A percentile compares a stretch with the other conserved stretches of the same genome.
Conservation (phyloP, 2,329 filamentous ascomycete species). For the Fusarium chuoi region DNA sequence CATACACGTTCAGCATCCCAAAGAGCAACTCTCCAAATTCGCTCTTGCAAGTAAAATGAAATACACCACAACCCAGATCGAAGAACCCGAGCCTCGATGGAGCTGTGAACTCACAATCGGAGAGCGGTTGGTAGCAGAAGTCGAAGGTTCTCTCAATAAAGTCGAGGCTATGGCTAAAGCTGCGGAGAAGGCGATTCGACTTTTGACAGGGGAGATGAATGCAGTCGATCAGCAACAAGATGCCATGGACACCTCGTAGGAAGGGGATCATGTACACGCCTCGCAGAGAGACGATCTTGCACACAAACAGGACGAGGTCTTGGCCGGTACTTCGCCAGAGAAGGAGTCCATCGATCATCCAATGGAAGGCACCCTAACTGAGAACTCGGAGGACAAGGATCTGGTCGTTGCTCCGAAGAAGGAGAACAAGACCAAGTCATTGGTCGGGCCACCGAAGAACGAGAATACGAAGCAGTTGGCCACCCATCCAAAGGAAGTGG, state of each 20-base stretch:
- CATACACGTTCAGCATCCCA: conserved; percentile 71
- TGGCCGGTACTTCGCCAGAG: not conserved
- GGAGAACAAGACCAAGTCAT: not conserved
- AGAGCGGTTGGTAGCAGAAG: conserved; percentile 56
- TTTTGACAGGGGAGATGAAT: conserved; percentile 44
- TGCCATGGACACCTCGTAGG: conserved; percentile 4
- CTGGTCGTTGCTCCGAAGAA: not conserved
- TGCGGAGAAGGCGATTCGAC: conserved; percentile 60
- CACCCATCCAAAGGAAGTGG: not conserved
- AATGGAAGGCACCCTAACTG: not conserved
- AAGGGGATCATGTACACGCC: not conserved
- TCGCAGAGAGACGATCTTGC: not conserved
- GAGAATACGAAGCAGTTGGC: not conserved
- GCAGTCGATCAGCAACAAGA: not conserved
- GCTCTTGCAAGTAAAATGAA: conserved; percentile 62
- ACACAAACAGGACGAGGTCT: not conserved
- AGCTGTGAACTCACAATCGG: conserved; percentile 63
- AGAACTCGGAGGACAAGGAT: not conserved
- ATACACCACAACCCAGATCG: conserved; percentile 58
- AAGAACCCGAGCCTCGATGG: conserved; percentile 43
- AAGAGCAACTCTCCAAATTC: conserved; percentile 73
- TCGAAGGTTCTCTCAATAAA: conserved; percentile 57
- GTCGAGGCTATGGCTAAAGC: conserved; percentile 67
- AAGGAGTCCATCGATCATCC: not conserved
- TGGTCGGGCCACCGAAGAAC: not conserved